Conservation (phyloP, 805 yeast species). For the Saccharomycopsis guyanensis region DNA sequence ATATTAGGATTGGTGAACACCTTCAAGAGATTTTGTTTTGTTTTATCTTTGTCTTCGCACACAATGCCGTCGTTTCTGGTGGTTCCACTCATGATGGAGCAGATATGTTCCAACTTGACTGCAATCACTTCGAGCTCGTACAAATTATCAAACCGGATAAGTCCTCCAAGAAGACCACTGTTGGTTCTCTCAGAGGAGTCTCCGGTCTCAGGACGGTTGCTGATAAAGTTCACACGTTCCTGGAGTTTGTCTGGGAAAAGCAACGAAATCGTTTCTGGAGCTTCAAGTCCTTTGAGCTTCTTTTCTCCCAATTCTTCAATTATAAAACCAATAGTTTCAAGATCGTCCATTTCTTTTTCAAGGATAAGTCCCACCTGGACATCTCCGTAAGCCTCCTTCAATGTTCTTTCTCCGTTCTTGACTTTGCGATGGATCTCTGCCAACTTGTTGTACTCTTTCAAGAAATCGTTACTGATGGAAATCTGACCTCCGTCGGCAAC, state of each 20-base stretch:
- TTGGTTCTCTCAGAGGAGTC: constrained; percentile 22
- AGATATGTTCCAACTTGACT: constrained; percentile 49
- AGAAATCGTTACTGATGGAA: constrained; percentile 74
- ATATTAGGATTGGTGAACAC: constrained; percentile 22
- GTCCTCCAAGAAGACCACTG: constrained; percentile 17
- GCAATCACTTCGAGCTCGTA: constrained; percentile 47
- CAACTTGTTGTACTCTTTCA: constrained; percentile 59
- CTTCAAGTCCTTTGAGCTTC: constrained; percentile 89
- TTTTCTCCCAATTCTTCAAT: constrained; percentile 72
- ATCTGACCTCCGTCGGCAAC: constrained; percentile 99
- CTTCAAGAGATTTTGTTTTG: constrained; percentile 10
- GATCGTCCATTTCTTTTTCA: constrained; percentile 54
- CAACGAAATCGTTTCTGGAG: constrained; percentile 79
- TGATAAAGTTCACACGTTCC: constrained; percentile 45
- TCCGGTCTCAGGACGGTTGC: constrained; percentile 29
- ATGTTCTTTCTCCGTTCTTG: constrained; percentile 23
- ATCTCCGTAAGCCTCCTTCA: constrained; percentile 38
- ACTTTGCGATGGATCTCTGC: constrained; percentile 33
- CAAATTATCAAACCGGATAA: constrained; percentile 33
- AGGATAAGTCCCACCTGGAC: constrained; percentile 45
- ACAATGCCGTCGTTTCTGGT: constrained; percentile 21
- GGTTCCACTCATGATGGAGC: constrained; percentile 40
- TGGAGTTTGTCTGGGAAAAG: constrained; percentile 62
- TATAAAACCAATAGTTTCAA: constrained; percentile 64
- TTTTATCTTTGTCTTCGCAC: constrained; percentile 9